phyloP scores from a whole-genome alignment of 371 early-diverging fungal genomes.

The Fennellomyces sp. region DNA sequence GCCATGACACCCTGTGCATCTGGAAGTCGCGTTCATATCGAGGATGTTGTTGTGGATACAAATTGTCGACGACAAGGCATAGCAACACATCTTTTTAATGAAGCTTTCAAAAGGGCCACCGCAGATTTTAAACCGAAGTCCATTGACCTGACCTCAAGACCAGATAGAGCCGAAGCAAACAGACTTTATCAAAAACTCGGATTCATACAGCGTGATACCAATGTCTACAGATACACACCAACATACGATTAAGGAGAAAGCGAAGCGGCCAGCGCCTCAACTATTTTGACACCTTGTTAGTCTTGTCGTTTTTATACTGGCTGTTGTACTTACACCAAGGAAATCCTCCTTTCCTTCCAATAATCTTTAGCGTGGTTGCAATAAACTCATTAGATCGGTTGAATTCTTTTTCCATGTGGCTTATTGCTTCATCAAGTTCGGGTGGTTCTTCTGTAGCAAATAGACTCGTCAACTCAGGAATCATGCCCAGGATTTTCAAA shows the following conservation, averaged over 20 bases:
- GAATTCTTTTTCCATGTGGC: constrained; percentile 37
- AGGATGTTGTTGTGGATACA: constrained; percentile 45
- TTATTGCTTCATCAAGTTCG: not conserved
- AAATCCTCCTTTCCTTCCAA: constrained; percentile 43
- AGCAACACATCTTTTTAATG: constrained; percentile 25
- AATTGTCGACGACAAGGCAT: constrained; percentile 36
- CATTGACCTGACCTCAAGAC: constrained; percentile 50
- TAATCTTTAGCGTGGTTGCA: constrained; percentile 29
- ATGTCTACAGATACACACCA: constrained; percentile 37
- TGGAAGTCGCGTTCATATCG: constrained; percentile 47
- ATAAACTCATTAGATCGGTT: constrained; percentile 39
- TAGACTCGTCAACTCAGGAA: constrained; percentile 25
- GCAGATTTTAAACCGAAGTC: constrained; percentile 26
- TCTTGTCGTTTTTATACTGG: not conserved
- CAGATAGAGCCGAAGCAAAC: constrained; percentile 48
- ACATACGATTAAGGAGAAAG: constrained; percentile 12
- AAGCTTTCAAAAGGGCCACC: constrained; percentile 29
- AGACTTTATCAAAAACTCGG: constrained; percentile 44
- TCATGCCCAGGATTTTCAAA: constrained; percentile 35
- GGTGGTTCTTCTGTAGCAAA: too few relatives aligned
- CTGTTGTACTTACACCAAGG: constrained; percentile 45
- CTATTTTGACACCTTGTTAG: constrained; percentile 1
- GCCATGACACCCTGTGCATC: constrained; percentile 36
- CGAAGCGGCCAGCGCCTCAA: constrained; percentile 11
- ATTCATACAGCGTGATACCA: constrained; percentile 46